Evolutionary conservation across 768 basidiomycete genomes (phyloP), one percentile per base, ranked within the genome.

Genomic region (Hypholoma sublateritium): DNA sequence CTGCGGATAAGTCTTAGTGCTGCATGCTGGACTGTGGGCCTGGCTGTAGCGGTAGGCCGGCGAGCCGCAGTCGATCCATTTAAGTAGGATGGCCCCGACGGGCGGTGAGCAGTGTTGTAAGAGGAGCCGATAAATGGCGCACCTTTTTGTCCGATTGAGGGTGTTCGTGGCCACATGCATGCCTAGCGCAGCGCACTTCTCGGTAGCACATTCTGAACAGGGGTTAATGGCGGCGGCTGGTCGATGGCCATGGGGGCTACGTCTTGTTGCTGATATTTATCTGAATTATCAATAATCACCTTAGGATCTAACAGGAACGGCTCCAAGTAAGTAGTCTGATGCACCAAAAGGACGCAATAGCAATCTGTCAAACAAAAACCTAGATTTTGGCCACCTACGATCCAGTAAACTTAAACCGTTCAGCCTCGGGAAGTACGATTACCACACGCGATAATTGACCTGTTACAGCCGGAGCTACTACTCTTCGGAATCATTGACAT

Each of bases 31-130:
- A 24, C 53, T 50, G 58, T 81, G 80, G 8, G 53, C 44, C 5
- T 66, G 55, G 53, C 79, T 81, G 57, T 81, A 81, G 49, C 79
- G 75, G 59, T 80, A 81, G 43, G 57, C 63, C 57, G 57, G 56
- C 42, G 69, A 70, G 28, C 65, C 59, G 53, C 80, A 81, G 59
- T 81, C 79, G 53, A 80, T 69, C 80, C 80, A 47, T n/a, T 28
- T 61, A 47, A 47, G 25, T 39, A 16, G 25, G 6, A 22, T 25
- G 28, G 54, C 22, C 58, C 24, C 37, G 25, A 22, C 50, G 22
- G 12, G 14, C 25, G 16, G 19, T 44, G 7, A 34, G 11, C 25
- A 28, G 7, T 8, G 22, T 51, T 17, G 43, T 34, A 53, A 14
- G n/a, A 58, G 55, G 59, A 56, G 53, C 54, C 59, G 61, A 61